Evolutionary conservation across 192 early-diverging fungal species (phyloP).

Genomic region (Dispira simplex): DNA sequence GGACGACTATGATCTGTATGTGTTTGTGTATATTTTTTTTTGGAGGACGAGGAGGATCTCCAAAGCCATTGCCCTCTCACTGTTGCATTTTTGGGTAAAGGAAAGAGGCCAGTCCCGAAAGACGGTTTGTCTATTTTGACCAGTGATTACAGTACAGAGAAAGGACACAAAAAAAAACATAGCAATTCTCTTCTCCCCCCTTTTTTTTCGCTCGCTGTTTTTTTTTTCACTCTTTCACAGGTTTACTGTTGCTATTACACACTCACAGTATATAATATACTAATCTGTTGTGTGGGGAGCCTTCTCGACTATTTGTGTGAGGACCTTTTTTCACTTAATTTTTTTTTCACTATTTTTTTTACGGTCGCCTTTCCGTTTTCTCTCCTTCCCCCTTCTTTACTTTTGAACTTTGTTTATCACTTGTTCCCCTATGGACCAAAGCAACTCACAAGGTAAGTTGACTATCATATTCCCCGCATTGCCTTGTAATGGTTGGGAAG

Average conservation of each 20-base stretch:
- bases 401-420: neutral
- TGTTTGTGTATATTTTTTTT: too few relatives aligned
- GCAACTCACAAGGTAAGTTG: slow-evolving; percentile 1
- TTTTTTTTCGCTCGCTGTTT: slow-evolving; percentile 4
- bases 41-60: too few relatives aligned
- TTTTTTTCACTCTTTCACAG: neutral
- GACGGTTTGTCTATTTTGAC: too few relatives aligned
- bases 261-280: too few relatives aligned
- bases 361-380: neutral
- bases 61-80: neutral
- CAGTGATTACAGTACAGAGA: too few relatives aligned
- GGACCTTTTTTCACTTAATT: too few relatives aligned
- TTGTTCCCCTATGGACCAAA: slow-evolving; percentile 11
- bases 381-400: neutral
- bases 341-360: too few relatives aligned
- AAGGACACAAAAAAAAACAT: too few relatives aligned
- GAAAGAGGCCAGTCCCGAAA: too few relatives aligned
- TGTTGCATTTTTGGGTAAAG: neutral
- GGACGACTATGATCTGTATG: too few relatives aligned
- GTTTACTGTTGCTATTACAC: neutral
- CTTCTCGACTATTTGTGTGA: too few relatives aligned
- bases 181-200: neutral
- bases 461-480: neutral
- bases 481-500: neutral
- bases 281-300: too few relatives aligned